Evolutionary conservation across 352 stramenopile genomes (phyloP), one percentile per base, ranked within the genome.

Genomic region (Pythium apleroticum): DNA sequence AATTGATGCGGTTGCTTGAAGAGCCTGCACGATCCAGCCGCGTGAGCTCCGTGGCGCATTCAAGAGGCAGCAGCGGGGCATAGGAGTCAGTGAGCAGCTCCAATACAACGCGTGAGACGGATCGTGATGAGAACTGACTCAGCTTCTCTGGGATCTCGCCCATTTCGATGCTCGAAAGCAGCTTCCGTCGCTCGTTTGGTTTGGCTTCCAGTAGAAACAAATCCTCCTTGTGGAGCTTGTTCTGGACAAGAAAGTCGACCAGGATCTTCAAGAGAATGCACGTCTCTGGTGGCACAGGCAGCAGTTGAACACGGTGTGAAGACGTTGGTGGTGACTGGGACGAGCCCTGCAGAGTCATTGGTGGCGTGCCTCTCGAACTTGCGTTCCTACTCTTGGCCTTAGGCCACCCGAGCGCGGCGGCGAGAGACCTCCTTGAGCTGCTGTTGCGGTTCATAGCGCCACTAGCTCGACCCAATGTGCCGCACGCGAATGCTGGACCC

Each of bases 161-260:
- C n/a, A 71, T 52, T 3, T 48, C 27, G 35, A 80, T 58, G 25
- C 56, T 62, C 12, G 52, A 27, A 6, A 74, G 48, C 52, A 80
- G 31, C 28, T 46, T 66, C 31, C 46, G 57, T 10, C 24, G 35
- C 56, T 80, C 73, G 8, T 49, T 57, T 2, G 54, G 28, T 17
- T 74, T 74, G 1, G 49, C 64, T 17, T 74, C 65, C 11, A 62
- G 25, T 17, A 78, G 10, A 22, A 80, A 80, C 27, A 80, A 43
- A 43, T 77, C 59, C 14, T 68, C 63, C 52, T 80, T 77, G 65
- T 80, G 70, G 17, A 80, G 62, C 20, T 80, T 80, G 62, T 66
- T 60, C 57, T 72, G 67, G 57, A 75, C 27, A 12, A 80, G 28
- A 57, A 74, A 71, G 15, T 74, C 64, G 33, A 76, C 67, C 1